Percentiles rank a stretch among this genome's conserved stretches.
These are phyloP conservation scores for Colletotrichum acutatum DNA, from an alignment of 2,329 filamentous ascomycete species.

Conservation along the genomic window DNA sequence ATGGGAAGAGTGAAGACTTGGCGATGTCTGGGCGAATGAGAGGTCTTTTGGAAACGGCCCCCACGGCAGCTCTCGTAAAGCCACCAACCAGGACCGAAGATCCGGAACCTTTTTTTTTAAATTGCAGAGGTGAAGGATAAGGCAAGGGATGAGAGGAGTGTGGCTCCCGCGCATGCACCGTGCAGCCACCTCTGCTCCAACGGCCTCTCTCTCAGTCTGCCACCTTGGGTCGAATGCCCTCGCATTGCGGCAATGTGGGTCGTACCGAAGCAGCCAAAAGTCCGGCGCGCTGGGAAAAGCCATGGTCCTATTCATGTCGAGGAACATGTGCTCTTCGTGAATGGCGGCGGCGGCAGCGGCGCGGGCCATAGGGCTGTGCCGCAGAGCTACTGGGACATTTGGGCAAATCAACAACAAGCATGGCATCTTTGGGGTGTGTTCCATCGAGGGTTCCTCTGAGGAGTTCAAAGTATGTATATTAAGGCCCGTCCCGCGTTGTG, in stretches of 20 bases:
- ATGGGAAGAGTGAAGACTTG: background rate
- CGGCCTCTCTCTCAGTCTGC: background rate
- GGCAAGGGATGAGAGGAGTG: background rate
- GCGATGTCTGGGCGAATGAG: background rate
- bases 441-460: background rate
- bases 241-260: slow-evolving; percentile 1
- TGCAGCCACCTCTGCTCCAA: slow-evolving; percentile 22
- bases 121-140: background rate
- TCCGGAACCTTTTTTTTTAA: background rate
- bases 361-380: background rate
- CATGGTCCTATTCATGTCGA: background rate
- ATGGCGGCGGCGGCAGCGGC: background rate
- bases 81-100: slow-evolving; percentile 14
- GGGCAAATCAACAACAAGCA: background rate
- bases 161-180: slow-evolving; percentile 15
- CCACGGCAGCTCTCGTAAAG: slow-evolving; percentile 13
- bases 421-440: background rate
- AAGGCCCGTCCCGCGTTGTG: background rate
- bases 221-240: background rate
- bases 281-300: background rate
- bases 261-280: slow-evolving; percentile 4
- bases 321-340: background rate
- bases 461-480: slow-evolving; percentile 3
- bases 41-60: background rate
- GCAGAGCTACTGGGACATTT: background rate